Percentiles rank a stretch among this genome's conserved stretches.
Conservation (phyloP, 2,329 filamentous ascomycete genomes). For the Sporothrix inflata region DNA sequence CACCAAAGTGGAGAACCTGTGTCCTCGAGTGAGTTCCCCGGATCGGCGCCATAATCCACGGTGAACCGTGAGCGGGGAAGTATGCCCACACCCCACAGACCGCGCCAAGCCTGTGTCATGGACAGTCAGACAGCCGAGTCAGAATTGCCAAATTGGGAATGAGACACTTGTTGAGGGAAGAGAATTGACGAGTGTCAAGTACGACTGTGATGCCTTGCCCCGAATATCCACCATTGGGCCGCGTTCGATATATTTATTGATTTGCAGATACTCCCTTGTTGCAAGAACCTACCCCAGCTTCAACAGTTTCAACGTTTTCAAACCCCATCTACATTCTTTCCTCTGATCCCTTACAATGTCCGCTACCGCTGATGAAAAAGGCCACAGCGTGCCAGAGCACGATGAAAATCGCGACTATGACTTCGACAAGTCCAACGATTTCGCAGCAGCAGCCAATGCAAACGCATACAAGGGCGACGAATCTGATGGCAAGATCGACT, state of each 20-base stretch:
- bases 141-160: background rate
- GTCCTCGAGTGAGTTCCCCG: too few relatives aligned
- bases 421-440: background rate
- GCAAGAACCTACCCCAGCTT: background rate
- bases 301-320: too few relatives aligned
- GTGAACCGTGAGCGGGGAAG: too few relatives aligned
- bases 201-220: too few relatives aligned
- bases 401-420: background rate
- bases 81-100: too few relatives aligned
- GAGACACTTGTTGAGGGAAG: background rate
- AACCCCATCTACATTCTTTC: too few relatives aligned
- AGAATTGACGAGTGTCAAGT: too few relatives aligned
- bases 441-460: background rate
- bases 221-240: too few relatives aligned
- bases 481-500: constrained; percentile 3
- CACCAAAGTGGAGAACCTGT: too few relatives aligned
- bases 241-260: background rate
- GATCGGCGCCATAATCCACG: too few relatives aligned
- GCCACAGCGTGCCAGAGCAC: background rate
- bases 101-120: constrained; percentile 2
- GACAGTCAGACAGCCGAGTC: background rate
- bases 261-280: background rate
- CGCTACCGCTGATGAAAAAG: background rate
- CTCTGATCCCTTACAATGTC: background rate
- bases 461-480: background rate